Evolutionary conservation across 1,139 yeast genomes (phyloP), one percentile per base, ranked within the genome.

Genomic region (Yamadazyma triangularis): DNA sequence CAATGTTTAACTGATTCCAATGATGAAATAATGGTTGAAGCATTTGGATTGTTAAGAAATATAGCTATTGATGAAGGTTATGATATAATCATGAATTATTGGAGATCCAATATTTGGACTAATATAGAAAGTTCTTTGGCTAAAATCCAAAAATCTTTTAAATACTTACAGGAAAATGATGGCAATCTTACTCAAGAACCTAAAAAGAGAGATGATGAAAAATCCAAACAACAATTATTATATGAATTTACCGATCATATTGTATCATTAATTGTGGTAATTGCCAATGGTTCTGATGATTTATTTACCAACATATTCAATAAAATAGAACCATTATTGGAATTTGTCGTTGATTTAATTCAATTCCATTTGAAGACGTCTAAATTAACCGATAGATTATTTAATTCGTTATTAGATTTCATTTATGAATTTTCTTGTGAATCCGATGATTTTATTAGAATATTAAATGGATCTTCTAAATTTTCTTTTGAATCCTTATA

Each of bases 11-110:
- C 72, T 30, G 95, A 87, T 48, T 53, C 70, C 15, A 77, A 79
- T 45, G 79, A 77, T 33, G 95, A 87, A 45, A 75, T 86, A 30
- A 79, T 82, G 11, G 83, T 84, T 14, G 95, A 84, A 45, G 70
- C 89, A 0, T 82, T 75, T 49, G 96, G 95, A 1, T 63, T 89
- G 29, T 60, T 91, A 42, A 72, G 96, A 51, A 87, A 85, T 50
- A 50, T 89, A 32, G 80, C 82, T 4, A 67, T 86, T 30, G 95
- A 87, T 51, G 95, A 87, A 58, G 97, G 96, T n/a, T 79, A 86
- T 45, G 95, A 86, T 40, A 73, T 86, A 18, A 77, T 88, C 23
- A 72, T 75, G 19, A 77, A 74, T 52, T 56, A 84, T 34, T 83
- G 94, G 85, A 73, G 96, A 53, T 77, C 79, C 16, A 78, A 83